Conservation (phyloP, 441 rosid genomes). For the Geranium incanum region DNA sequence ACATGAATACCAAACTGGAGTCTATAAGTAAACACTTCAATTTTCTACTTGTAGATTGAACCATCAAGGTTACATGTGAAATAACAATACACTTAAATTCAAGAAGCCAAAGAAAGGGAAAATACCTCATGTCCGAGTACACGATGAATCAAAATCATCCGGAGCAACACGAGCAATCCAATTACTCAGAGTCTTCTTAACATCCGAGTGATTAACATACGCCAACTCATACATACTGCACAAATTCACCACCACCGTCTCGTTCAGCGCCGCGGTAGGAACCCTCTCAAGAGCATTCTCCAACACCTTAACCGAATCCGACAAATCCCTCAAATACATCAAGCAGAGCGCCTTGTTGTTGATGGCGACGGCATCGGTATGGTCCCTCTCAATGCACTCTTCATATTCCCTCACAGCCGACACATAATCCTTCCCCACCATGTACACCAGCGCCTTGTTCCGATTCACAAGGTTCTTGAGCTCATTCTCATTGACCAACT, state of each 20-base stretch:
- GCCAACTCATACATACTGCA: conserved; percentile 84
- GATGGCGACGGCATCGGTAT: conserved; percentile 55
- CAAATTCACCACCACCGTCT: conserved; percentile 72
- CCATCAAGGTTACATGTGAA: neutral
- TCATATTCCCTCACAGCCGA: conserved; percentile 83
- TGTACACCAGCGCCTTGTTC: conserved; percentile 68
- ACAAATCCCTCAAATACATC: conserved; percentile 83
- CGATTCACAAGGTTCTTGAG: conserved; percentile 66
- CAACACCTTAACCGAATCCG: conserved; percentile 66
- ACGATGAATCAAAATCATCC: conserved; percentile 79
- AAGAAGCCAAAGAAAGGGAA: neutral
- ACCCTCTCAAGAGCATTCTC: conserved; percentile 80
- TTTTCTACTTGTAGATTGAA: neutral
- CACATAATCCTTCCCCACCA: conserved; percentile 77
- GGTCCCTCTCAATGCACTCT: conserved; percentile 76
- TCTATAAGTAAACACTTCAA: neutral
- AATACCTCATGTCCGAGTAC: conserved; percentile 59
- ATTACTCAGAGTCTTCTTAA: conserved; percentile 63
- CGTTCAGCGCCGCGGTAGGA: conserved; percentile 72
- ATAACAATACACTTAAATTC: neutral
- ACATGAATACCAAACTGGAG: neutral
- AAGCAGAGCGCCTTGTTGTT: conserved; percentile 79
- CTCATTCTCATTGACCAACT: conserved; percentile 33
- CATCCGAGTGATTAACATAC: conserved; percentile 74
- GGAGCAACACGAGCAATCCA: conserved; percentile 93